A percentile compares a stretch with the other conserved stretches of the same genome.
Conservation (phyloP, 805 yeast species). For the Spathaspora hagerdaliae region DNA sequence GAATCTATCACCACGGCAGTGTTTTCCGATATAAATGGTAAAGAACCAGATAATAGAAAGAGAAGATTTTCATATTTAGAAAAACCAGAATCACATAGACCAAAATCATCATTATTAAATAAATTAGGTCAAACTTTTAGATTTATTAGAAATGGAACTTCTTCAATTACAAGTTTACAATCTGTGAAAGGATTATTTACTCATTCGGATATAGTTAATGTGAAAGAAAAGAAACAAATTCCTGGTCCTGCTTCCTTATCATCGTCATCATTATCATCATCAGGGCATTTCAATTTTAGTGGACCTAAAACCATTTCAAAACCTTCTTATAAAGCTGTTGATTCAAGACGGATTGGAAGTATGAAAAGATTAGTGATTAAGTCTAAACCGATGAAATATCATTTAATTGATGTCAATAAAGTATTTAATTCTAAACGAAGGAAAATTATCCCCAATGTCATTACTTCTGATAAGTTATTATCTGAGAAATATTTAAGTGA, state of each 20-base stretch:
- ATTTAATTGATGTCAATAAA: constrained; percentile 38
- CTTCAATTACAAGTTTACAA: constrained; percentile 6
- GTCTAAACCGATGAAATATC: constrained; percentile 38
- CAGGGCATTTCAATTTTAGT: neutral
- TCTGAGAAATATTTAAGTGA: constrained; percentile 17
- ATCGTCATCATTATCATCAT: neutral
- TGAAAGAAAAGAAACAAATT: constrained; percentile 6
- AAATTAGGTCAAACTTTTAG: constrained; percentile 33
- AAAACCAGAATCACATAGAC: constrained; percentile 6
- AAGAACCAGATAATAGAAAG: constrained; percentile 9
- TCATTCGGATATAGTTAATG: constrained; percentile 17
- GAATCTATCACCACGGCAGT: constrained; percentile 27
- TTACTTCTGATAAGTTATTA: constrained; percentile 12
- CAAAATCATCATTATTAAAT: constrained; percentile 24
- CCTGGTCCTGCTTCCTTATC: neutral
- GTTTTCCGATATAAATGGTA: constrained; percentile 13
- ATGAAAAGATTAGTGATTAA: constrained; percentile 35
- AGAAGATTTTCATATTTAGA: constrained; percentile 15
- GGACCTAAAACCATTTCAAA: constrained; percentile 4
- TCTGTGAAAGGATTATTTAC: constrained; percentile 30
- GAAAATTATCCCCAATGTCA: constrained; percentile 18
- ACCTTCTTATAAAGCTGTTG: constrained; percentile 10
- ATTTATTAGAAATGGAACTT: constrained; percentile 20
- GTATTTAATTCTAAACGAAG: constrained; percentile 33
- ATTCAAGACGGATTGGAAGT: constrained; percentile 19